Evolutionary conservation across 306 rosid genomes (phyloP), one percentile per base, ranked within the genome.

Genomic region (Crotalaria pallida): DNA sequence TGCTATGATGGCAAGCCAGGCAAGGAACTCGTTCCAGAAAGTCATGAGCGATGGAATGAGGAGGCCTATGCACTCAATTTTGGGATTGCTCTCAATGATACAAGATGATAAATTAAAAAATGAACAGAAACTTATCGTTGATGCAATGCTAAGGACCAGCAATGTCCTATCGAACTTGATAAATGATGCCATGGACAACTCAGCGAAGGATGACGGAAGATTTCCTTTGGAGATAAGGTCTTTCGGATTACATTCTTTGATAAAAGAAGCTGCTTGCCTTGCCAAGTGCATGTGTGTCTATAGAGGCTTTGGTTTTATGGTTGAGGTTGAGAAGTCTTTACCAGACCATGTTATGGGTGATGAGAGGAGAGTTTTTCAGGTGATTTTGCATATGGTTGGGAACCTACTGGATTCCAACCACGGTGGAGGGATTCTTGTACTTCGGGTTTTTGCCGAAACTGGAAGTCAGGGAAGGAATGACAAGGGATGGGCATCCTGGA

Each of bases 1-100:
- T 55, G 99, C 99, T 52, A 80, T 95, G 99, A 79, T 86, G 96
- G 99, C 99, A n/a, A 95, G 97, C 80, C 96, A 91, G 53, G 97
- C 99, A 27, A 89, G 97, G 77, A 82, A 74, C 58, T 77, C 96
- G 1, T 95, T 95, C 83, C 99, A 91, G 82, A 89, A 86, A 78
- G 97, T 95, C 75, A 95, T 91, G 99, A 88, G 96, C 58, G 92
- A 87, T 70, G 99, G 99, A 71, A 95, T 95, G 99, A 89, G 97
- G 77, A 91, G 93, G 82, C 99, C 99, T 41, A 95, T 91, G 99
- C 97, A 95, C 82, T 95, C 99, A 21, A 84, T 95, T 71, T 58
- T 95, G 75, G 97, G 99, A 58, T 71, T 95, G 90, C 93, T 95
- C 68, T 95, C 99, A 10, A 80, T 88, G 88, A 18, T 95, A 79